Evolutionary conservation across 2,329 filamentous ascomycete species (phyloP).

Genomic region (Neofusicoccum cordaticola): DNA sequence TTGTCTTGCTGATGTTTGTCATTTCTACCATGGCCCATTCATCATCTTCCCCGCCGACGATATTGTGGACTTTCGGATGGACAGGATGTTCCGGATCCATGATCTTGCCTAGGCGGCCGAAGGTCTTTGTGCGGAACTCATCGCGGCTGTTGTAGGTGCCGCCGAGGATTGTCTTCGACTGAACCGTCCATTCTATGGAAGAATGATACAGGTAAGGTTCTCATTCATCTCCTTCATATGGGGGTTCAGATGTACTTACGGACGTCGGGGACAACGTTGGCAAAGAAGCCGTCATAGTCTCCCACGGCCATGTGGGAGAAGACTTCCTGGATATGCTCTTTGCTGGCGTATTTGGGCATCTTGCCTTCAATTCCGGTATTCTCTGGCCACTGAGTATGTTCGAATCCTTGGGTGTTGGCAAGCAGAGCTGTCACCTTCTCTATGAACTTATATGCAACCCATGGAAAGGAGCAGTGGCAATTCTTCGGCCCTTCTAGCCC

Average conservation of each 20-base stretch:
- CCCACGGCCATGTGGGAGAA: background rate
- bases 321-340: background rate
- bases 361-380: background rate
- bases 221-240: no score
- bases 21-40: conserved; percentile 5
- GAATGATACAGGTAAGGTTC: no score
- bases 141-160: background rate
- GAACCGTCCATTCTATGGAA: background rate
- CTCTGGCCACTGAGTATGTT: background rate
- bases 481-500: background rate
- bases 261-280: background rate
- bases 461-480: no score
- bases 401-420: background rate
- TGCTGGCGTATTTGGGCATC: background rate
- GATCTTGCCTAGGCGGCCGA: background rate
- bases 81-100: conserved; percentile 11
- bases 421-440: background rate
- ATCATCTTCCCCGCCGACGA: background rate
- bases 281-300: background rate
- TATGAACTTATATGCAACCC: background rate
- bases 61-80: conserved; percentile 23
- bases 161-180: background rate
- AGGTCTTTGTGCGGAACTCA: background rate
- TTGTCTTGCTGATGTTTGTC: background rate
- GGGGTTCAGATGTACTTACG: background rate